These are phyloP conservation scores for Arxiozyma telluris DNA, from an alignment of 1,139 yeast genomes.

Conservation along the genomic window DNA sequence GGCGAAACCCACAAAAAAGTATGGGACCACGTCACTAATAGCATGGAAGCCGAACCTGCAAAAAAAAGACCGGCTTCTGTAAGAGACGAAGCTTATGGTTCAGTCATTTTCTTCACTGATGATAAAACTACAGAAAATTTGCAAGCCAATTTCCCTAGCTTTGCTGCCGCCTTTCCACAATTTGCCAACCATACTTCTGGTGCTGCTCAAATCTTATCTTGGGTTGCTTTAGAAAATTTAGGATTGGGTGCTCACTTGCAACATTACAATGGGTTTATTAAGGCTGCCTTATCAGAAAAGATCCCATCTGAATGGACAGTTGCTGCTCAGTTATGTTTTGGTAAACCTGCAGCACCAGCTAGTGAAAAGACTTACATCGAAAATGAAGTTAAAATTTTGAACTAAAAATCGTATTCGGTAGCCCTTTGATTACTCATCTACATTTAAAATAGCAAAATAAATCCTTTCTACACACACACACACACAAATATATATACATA, in stretches of 20 bases:
- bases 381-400: constrained; percentile 11
- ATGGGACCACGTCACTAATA: constrained; percentile 32
- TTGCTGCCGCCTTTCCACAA: constrained; percentile 33
- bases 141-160: constrained; percentile 32
- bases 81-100: constrained; percentile 35
- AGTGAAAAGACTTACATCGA: constrained; percentile 13
- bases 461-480: neutral
- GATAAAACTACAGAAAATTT: constrained; percentile 27
- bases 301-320: constrained; percentile 34
- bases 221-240: constrained; percentile 35
- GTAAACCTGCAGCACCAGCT: constrained; percentile 16
- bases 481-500: no score
- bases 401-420: constrained; percentile 3
- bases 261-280: constrained; percentile 36
- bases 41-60: constrained; percentile 27
- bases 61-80: constrained; percentile 32
- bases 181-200: constrained; percentile 37
- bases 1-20: constrained; percentile 34
- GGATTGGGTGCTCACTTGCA: constrained; percentile 39
- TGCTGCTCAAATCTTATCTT: constrained; percentile 35
- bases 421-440: neutral
- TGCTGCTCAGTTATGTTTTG: constrained; percentile 37
- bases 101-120: constrained; percentile 37
- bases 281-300: constrained; percentile 29
- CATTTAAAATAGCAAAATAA: no score